Evolutionary conservation across 176 grass and related monocot genomes (phyloP), one percentile per base, ranked within the genome.

Genomic region (Bothriochloa decipiens): DNA sequence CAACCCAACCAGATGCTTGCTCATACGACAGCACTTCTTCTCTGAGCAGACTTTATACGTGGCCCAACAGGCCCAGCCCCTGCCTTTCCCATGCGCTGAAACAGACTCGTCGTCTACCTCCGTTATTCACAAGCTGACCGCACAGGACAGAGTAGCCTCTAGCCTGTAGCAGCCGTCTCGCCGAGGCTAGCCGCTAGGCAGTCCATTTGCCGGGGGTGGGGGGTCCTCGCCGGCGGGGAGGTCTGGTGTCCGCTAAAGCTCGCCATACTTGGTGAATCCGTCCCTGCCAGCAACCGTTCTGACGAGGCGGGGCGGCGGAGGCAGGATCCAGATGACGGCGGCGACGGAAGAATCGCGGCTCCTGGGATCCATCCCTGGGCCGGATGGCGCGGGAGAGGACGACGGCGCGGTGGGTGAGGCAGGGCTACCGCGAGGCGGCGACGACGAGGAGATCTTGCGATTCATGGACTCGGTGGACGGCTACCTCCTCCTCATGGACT

Each of bases 391-490:
- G 69, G 77, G 37, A 26, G 53, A 72, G 65, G 26, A 12, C 32
- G 40, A 81, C 53, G 42, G 26, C 4, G 53, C 25, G 23, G 83
- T 28, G 15, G 71, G 26, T 71, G 72, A 64, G 18, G 35, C 64
- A 57, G 55, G 79, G 0, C 72, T 13, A 39, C 43, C 35, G 43
- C 72, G 57, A 37, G 83, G 43, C 25, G 68, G 35, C 84, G 84
- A 75, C 65, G 79, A 78, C 7, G 73, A 90, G 78, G 72, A 86
- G 88, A 73, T 86, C 78, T 83, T 90, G 35, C 73, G 79, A 61
- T 90, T 90, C 79, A 86, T 90, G 83, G 88, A 86, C 83, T 90
- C 88, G 27, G 66, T 85, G 45, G 83, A 90, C 11, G 66, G 65
- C 66, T 90, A 90, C 83, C 78, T 90, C 45, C 57, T 86, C 43